Conservation (phyloP, 805 yeast species). For the Wickerhamiella cacticola region DNA sequence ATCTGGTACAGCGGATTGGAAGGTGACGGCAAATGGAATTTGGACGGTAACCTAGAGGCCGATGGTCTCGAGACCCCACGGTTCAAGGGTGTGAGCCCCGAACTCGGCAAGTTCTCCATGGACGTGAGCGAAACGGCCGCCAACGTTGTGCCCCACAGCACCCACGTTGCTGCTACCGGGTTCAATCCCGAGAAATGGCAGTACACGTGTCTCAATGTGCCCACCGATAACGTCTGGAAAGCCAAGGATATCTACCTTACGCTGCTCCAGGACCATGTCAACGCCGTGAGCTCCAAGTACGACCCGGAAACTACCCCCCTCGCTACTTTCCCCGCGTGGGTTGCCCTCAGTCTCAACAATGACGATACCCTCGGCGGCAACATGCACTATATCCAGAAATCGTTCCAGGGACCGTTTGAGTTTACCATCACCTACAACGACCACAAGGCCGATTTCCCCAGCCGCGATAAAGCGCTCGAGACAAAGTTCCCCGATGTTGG, state of each 20-base stretch:
- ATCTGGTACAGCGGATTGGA: slow-evolving; percentile 74
- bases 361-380: slow-evolving; percentile 52
- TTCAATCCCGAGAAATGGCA: slow-evolving; percentile 37
- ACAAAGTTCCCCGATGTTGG: slow-evolving; percentile 21
- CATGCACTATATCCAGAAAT: slow-evolving; percentile 65
- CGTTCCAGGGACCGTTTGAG: slow-evolving; percentile 61
- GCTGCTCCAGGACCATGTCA: slow-evolving; percentile 57
- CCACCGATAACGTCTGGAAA: slow-evolving; percentile 61
- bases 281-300: slow-evolving; percentile 31
- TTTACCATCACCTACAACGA: slow-evolving; percentile 56
- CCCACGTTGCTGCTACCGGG: slow-evolving; percentile 34
- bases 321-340: slow-evolving; percentile 29
- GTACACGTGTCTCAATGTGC: slow-evolving; percentile 57
- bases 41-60: slow-evolving; percentile 21
- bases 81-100: slow-evolving; percentile 45
- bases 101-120: slow-evolving; percentile 55
- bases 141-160: too few species aligned
- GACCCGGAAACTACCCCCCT: slow-evolving; percentile 27
- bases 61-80: slow-evolving; percentile 27
- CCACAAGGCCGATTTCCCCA: slow-evolving; percentile 34
- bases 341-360: slow-evolving; percentile 41
- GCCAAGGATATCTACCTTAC: slow-evolving; percentile 66
- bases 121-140: slow-evolving; percentile 46
- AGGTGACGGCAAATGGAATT: slow-evolving; percentile 35
- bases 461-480: slow-evolving; percentile 33